Evolutionary conservation across 208 protist species (phyloP).

Genomic region (Leishmania guyanensis): DNA sequence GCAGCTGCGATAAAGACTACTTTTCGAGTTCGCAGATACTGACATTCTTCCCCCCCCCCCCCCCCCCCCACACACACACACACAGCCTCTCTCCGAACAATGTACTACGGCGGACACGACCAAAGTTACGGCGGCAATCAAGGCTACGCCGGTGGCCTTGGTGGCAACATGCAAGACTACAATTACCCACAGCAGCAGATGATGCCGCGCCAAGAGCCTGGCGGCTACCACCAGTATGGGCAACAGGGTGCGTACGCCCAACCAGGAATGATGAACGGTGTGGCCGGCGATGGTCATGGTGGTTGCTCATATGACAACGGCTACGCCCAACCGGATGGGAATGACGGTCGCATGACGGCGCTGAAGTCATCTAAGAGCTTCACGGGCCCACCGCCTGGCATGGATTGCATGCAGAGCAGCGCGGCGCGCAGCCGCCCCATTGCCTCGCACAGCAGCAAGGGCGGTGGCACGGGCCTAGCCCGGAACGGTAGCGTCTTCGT

Average conservation of each 20-base stretch:
- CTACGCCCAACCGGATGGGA: background rate
- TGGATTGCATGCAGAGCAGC: conserved; percentile 32
- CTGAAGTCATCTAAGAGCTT: conserved; percentile 46
- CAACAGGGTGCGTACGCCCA: conserved; percentile 16
- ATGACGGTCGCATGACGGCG: background rate
- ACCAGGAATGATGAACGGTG: conserved; percentile 19
- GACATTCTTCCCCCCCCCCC: background rate
- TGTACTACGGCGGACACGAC: conserved; percentile 31
- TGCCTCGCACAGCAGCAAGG: conserved; percentile 22
- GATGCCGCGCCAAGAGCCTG: conserved; percentile 10
- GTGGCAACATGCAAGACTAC: conserved; percentile 5
- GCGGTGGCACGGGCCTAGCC: conserved; percentile 33
- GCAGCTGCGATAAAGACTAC: background rate
- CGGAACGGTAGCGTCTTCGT: conserved; percentile 56
- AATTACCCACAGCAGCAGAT: conserved; percentile 24
- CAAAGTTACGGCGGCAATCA: conserved; percentile 21
- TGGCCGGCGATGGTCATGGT: background rate
- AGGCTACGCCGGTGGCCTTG: conserved; percentile 7
- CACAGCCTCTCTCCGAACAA: conserved; percentile 3
- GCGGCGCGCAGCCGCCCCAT: conserved; percentile 30
- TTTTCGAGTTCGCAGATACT: background rate
- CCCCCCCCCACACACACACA: background rate
- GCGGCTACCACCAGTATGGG: conserved; percentile 15
- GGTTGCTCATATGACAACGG: conserved; percentile 3
- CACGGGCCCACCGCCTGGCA: conserved; percentile 32